Evolutionary conservation across 2,329 filamentous ascomycete genomes (phyloP), one percentile per base, ranked within the genome.

Genomic region (Alternaria arbusti): DNA sequence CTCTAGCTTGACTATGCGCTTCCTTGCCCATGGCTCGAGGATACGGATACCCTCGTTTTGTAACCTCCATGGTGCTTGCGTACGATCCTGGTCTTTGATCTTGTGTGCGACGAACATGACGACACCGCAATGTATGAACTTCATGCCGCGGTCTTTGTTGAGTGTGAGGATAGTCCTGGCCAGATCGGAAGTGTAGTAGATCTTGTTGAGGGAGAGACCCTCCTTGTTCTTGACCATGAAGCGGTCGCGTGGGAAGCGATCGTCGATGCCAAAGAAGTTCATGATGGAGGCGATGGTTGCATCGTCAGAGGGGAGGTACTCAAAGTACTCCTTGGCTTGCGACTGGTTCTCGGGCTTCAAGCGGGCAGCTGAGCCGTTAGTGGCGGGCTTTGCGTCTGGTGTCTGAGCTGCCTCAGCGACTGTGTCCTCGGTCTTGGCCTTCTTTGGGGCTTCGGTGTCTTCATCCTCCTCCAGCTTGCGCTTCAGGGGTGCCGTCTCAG

Each of bases 81-180:
- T 91, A 75, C 97, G 94, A 79, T 98, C 94, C 84, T 96, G 96
- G 80, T 98, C 95, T 84, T 97, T 97, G 85, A 98, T 96, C 61
- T 75, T 76, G 65, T 79, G 77, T 1, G 74, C 66, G 79, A 79
- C 77, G 61, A 97, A 99, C 93, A 98, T 98, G 83, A 97, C 97
- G 32, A 99, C 94, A 68, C 96, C 96, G 54, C 91, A 95, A 81
- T 99, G 96, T 54, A 99, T 92, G 77, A 99, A 97, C 79, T 96
- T 97, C 81, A 98, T 90, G 49, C 94, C 94, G 26, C 91, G 90
- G 46, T 93, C 92, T 80, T 97, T 94, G 78, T 99, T 99, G 76
- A 91, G 87, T 5, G 86, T 88, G 4, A 99, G 86, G 57, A 99
- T 96, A 68, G 95, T 91, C 30, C 94, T 91, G 22, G 93, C 91